Evolutionary conservation across 805 yeast genomes (phyloP).

Genomic region (Candida insectorum): DNA sequence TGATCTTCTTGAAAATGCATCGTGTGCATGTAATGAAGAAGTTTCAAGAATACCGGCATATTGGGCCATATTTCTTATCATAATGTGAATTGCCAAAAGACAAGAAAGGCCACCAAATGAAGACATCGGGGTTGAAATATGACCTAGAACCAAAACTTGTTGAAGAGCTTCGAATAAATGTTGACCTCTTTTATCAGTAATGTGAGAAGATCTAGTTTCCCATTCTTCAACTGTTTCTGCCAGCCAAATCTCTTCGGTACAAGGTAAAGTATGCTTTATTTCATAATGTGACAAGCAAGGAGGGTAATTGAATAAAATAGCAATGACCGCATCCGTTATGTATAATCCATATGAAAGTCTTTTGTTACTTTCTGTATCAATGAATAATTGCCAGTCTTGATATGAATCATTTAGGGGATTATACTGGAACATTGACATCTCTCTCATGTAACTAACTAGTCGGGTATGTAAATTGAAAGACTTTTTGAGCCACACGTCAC

Average conservation of each 20-base stretch:
- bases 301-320: constrained; percentile 1
- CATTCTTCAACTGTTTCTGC: neutral
- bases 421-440: neutral
- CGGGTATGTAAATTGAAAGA: neutral
- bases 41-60: neutral
- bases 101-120: constrained; percentile 1
- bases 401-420: neutral
- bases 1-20: neutral
- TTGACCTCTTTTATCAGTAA: neutral
- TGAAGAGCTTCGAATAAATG: constrained; percentile 1
- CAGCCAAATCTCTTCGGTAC: constrained; percentile 1
- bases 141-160: constrained; percentile 1
- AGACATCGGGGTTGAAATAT: neutral
- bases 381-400: constrained; percentile 1
- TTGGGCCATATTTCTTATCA: constrained; percentile 2
- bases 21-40: neutral
- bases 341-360: neutral
- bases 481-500: constrained; percentile 1
- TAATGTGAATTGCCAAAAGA: neutral
- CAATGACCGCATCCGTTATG: constrained; percentile 1
- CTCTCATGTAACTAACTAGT: neutral
- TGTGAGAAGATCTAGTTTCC: neutral
- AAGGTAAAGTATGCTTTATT: constrained; percentile 1
- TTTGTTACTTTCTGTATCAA: constrained; percentile 1
- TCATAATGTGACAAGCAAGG: constrained; percentile 2